A percentile compares a stretch with the other conserved stretches of the same genome.
phyloP scores from a whole-genome alignment of 805 yeast genomes.

The Myxozyma nipponensis region DNA sequence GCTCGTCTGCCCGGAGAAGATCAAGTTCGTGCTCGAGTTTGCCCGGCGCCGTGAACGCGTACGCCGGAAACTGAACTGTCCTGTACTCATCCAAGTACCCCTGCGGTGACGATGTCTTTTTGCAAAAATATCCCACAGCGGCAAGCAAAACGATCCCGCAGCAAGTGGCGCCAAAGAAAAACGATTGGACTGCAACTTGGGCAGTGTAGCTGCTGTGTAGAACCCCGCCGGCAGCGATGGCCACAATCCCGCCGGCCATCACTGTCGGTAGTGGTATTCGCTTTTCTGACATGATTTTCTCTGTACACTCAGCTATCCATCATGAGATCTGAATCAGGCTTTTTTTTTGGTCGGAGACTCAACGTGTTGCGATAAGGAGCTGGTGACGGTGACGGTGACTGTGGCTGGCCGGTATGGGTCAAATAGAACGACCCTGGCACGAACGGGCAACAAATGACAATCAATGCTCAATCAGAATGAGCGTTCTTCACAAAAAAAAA shows the following conservation, averaged over 20 bases:
- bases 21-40: constrained; percentile 14
- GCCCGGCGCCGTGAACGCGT: constrained; percentile 20
- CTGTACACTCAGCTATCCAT: not conserved
- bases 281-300: not conserved
- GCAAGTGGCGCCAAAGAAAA: constrained; percentile 10
- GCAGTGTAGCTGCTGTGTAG: constrained; percentile 19
- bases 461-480: too few species aligned
- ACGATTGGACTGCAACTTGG: constrained; percentile 18
- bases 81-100: constrained; percentile 13
- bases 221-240: constrained; percentile 11
- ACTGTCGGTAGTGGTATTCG: constrained; percentile 1
- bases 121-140: constrained; percentile 25
- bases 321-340: too few species aligned
- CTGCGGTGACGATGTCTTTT: constrained; percentile 17
- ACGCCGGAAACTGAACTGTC: constrained; percentile 21
- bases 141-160: constrained; percentile 21
- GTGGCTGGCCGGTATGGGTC: too few species aligned
- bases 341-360: too few species aligned
- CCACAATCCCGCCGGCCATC: constrained; percentile 4
- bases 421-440: too few species aligned
- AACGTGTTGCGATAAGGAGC: too few species aligned
- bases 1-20: constrained; percentile 10
- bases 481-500: too few species aligned
- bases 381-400: too few species aligned
- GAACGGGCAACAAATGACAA: too few species aligned